Evolutionary conservation across 345 rosid genomes (phyloP).

Genomic region (Adansonia digitata): DNA sequence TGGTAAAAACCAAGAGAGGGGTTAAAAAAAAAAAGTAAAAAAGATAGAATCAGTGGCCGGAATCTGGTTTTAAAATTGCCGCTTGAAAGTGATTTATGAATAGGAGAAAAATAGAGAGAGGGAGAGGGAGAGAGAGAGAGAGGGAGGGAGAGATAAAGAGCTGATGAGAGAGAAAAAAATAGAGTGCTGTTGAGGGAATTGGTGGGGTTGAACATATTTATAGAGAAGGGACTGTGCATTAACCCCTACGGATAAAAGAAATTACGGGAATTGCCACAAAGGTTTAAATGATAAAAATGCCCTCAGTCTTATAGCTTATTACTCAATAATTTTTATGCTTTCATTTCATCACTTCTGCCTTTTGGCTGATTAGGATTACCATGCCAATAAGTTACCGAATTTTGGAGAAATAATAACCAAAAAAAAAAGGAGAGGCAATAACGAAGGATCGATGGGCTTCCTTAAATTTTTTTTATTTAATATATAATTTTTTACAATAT

Average conservation of each 20-base stretch:
- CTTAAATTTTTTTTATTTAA: no score
- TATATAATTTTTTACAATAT: no score
- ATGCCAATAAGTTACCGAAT: no score
- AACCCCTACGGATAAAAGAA: not conserved
- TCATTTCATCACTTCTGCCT: not conserved
- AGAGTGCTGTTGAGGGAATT: not conserved
- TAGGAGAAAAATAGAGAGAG: not conserved
- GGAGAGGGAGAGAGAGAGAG: no score
- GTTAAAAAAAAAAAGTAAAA: not conserved
- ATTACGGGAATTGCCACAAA: conserved; percentile 24
- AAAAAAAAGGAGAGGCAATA: no score
- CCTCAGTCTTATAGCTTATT: conserved; percentile 25
- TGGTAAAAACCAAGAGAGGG: no score
- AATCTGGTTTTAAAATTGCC: not conserved
- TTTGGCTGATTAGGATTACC: not conserved
- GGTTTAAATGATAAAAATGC: conserved; percentile 12
- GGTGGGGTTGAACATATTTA: conserved; percentile 28
- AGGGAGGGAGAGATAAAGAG: no score
- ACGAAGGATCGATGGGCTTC: no score
- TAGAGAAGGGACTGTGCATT: conserved; percentile 15
- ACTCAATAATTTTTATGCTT: not conserved
- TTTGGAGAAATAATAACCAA: no score
- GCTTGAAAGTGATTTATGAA: not conserved
- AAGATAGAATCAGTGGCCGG: not conserved
- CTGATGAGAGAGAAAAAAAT: not conserved